These are phyloP conservation scores for Cyphellophora attinorum DNA, from an alignment of 2,329 filamentous ascomycete genomes.

Conservation along the genomic window DNA sequence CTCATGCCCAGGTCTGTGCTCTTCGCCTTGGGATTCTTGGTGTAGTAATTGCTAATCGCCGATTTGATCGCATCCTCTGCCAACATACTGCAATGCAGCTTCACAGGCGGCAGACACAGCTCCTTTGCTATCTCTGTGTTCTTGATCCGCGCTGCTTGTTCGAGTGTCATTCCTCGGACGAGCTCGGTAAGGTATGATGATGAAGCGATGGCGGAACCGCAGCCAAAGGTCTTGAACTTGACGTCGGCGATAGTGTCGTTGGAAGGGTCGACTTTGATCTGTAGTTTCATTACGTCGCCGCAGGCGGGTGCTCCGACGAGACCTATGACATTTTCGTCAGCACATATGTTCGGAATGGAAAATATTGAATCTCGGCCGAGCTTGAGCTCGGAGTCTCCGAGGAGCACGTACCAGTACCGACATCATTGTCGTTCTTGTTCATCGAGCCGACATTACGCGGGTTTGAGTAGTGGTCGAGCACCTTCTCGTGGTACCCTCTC, in stretches of 20 bases:
- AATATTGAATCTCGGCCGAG: constrained; percentile 4
- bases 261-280: constrained; percentile 82
- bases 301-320: constrained; percentile 85
- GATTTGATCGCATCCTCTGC: constrained; percentile 90
- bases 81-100: constrained; percentile 86
- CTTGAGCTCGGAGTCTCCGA: constrained; percentile 4
- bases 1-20: constrained; percentile 63
- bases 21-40: constrained; percentile 67
- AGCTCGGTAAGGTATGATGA: constrained; percentile 92
- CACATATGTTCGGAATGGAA: too few relatives aligned
- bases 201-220: constrained; percentile 86
- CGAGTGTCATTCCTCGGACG: constrained; percentile 89
- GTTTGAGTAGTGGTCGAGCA: constrained; percentile 74
- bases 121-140: constrained; percentile 99
- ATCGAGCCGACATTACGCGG: constrained; percentile 72
- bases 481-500: constrained; percentile 58
- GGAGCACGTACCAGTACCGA: constrained; percentile 52
- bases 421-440: constrained; percentile 68
- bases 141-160: constrained; percentile 83
- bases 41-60: constrained; percentile 83
- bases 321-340: too few relatives aligned
- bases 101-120: constrained; percentile 78
- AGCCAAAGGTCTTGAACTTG: constrained; percentile 97
- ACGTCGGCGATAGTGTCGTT: constrained; percentile 86
- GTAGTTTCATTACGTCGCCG: constrained; percentile 88